phyloP scores from a whole-genome alignment of 345 rosid genomes.

The Euphorbia peplus region DNA sequence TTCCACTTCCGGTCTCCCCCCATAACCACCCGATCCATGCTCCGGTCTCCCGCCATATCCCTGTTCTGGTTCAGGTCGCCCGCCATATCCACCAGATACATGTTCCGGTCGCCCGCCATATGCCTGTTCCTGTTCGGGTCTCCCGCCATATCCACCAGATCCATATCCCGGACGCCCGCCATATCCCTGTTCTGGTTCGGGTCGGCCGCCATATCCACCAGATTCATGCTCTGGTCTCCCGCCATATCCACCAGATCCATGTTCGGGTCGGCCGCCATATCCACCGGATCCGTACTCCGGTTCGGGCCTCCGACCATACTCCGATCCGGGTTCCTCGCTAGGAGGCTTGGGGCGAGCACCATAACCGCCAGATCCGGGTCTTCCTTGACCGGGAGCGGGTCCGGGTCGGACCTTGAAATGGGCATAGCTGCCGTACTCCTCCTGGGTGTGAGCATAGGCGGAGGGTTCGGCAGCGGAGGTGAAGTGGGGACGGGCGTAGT shows the following conservation, averaged over 20 bases:
- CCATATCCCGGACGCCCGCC: constrained; percentile 32
- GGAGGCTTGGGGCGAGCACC: constrained; percentile 24
- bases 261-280: constrained; percentile 1
- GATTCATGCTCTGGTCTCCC: constrained; percentile 36
- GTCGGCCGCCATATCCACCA: constrained; percentile 14
- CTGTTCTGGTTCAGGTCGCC: constrained; percentile 33
- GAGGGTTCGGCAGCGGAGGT: constrained; percentile 58
- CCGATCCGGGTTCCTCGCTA: constrained; percentile 15
- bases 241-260: constrained; percentile 13
- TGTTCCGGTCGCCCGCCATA: constrained; percentile 22
- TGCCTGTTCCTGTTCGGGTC: constrained; percentile 34
- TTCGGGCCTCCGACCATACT: constrained; percentile 16
- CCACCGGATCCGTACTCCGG: constrained; percentile 14
- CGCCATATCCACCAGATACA: constrained; percentile 28
- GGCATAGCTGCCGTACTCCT: constrained; percentile 78
- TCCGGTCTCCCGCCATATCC: constrained; percentile 26
- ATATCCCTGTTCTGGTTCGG: constrained; percentile 14
- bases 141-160: constrained; percentile 31
- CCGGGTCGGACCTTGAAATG: constrained; percentile 75
- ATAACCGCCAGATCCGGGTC: too few species aligned
- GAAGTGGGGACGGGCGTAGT: constrained; percentile 68
- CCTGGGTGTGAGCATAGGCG: constrained; percentile 61
- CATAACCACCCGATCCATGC: constrained; percentile 32
- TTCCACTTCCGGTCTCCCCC: constrained; percentile 17
- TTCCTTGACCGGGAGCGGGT: constrained; percentile 37